Base-by-base conservation (phyloP, 176 grass and related monocot species). In the Aegilops bicornis region DNA sequence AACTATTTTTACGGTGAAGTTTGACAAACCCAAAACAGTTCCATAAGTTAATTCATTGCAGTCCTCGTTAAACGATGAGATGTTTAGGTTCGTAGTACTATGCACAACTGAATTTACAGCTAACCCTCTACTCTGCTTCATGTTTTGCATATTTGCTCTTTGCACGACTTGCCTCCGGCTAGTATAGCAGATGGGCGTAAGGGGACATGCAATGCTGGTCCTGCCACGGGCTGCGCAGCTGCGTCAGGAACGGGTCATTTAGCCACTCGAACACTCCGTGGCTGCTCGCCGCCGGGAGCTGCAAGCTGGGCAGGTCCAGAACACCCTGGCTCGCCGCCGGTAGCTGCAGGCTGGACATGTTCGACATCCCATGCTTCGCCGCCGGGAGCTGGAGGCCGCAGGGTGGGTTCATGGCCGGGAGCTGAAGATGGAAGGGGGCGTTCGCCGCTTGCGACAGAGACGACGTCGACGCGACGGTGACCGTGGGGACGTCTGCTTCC, bases 161-260 rank as follows among this genome's bases (percentile, higher is more conserved):
- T 68, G 64, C 30, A 16, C 7, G 64, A 23, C 22, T 61, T 78
- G 64, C 64, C 9, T 32, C 29, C 20, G 30, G 3, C 69, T 16
- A 90, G 36, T 80, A 88, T 13, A 98, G 93, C 77, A 90, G 79
- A 79, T 91, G 71, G 16, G 89, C 77, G n/a, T 83, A 89, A 3
- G 93, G 89, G 59, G 93, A 98, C 82, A 87, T 29, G 39, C 83
- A 88, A 7, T 54, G 29, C 83, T 90, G 87, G 16, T 94, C 96
- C 29, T 92, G 88, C 95, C 91, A 98, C 24, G 95, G 82, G 89
- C 95, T 98, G 9, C 91, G 82, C 56, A 87, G 83, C 86, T 93
- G 96, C 65, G 86, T 23, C 64, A 90, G 70, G 64, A 87, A 88
- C 58, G 89, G 79, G 10, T 98, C 95, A 45, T 98, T 86, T 79